These are phyloP conservation scores for Oropetium thomaeum DNA, from an alignment of 176 grass and related monocot species.

Conservation along the genomic window DNA sequence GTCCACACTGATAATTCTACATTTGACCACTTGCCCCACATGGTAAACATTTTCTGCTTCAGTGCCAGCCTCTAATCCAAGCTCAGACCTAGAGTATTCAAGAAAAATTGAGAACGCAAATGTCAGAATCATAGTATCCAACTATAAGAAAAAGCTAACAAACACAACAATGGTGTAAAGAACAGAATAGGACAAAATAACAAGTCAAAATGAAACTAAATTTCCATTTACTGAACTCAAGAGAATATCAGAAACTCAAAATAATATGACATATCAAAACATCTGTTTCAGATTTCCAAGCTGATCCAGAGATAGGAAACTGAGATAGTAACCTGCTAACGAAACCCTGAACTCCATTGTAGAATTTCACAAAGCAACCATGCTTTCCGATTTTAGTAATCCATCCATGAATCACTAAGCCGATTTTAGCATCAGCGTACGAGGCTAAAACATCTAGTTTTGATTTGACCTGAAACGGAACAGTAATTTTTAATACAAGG, in stretches of 20 bases:
- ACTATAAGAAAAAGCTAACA: background rate
- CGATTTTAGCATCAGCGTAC: constrained; percentile 83
- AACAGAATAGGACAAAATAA: background rate
- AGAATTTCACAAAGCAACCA: constrained; percentile 91
- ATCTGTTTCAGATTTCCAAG: background rate
- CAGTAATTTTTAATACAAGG: background rate
- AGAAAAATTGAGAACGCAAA: constrained; percentile 17
- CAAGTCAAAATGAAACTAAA: background rate
- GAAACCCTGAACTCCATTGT: constrained; percentile 90
- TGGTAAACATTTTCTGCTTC: constrained; percentile 82
- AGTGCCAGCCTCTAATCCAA: constrained; percentile 76
- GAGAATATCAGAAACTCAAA: background rate
- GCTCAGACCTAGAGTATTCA: constrained; percentile 62
- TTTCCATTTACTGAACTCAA: background rate
- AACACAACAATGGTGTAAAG: constrained; percentile 9
- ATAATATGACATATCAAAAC: background rate
- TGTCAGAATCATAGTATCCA: constrained; percentile 13
- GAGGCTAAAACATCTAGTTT: constrained; percentile 79
- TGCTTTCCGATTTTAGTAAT: constrained; percentile 97
- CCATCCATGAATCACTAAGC: constrained; percentile 91
- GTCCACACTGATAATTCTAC: constrained; percentile 72
- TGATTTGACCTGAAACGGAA: constrained; percentile 78
- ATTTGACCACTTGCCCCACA: constrained; percentile 94
- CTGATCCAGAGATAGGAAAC: constrained; percentile 4
- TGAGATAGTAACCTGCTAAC: constrained; percentile 62